Evolutionary conservation across 2,329 filamentous ascomycete species (phyloP).

Genomic region (Akanthomyces lecanii): DNA sequence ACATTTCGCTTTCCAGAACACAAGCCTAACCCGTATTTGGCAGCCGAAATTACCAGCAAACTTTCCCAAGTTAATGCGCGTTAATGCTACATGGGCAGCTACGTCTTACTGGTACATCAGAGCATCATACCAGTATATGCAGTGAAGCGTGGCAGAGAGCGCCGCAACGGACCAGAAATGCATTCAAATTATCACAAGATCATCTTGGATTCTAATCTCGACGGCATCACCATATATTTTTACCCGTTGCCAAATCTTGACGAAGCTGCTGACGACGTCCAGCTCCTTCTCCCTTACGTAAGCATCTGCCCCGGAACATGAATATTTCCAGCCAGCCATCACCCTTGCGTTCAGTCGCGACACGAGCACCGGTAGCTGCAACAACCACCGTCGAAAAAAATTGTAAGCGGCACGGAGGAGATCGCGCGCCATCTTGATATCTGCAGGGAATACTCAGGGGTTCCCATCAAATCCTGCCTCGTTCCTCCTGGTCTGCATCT

Average conservation of each 20-base stretch:
- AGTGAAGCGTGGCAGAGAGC: no score
- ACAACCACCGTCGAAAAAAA: conserved; percentile 10
- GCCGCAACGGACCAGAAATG: no score
- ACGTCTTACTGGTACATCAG: no score
- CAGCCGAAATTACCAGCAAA: no score
- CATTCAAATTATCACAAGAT: no score
- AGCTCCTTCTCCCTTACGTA: conserved; percentile 5
- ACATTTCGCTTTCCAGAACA: background rate
- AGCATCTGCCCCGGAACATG: conserved; percentile 16
- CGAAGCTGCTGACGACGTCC: background rate
- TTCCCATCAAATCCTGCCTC: background rate
- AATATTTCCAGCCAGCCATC: conserved; percentile 16
- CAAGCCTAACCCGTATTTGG: background rate
- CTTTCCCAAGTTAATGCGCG: no score
- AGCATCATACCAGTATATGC: no score
- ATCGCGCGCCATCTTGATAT: conserved; percentile 8
- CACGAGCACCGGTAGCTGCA: conserved; percentile 9
- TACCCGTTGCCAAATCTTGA: no score
- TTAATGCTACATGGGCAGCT: no score
- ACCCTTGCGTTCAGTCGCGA: conserved; percentile 16
- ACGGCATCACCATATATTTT: no score
- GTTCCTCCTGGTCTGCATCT: background rate
- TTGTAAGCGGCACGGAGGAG: conserved; percentile 13
- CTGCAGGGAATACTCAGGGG: background rate
- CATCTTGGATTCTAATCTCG: no score